Evolutionary conservation across 2,329 filamentous ascomycete species (phyloP), one percentile per base, ranked within the genome.

Genomic region (Pseudopithomyces chartarum): DNA sequence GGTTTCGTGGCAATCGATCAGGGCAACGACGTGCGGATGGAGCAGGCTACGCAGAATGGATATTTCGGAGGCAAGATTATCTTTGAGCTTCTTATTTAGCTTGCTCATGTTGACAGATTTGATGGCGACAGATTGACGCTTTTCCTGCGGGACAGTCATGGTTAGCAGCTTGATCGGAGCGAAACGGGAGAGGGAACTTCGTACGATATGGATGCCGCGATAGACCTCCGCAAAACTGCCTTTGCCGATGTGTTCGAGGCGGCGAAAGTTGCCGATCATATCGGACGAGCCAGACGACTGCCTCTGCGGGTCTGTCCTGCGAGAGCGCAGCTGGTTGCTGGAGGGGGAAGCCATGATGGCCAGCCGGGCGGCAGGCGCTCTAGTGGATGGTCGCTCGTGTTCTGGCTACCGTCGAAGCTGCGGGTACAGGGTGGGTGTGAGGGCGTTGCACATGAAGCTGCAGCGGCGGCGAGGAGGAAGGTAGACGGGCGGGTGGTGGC

Each of bases 211-310:
- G 67, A 88, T 87, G 62, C 91, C 92, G 74, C 90, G 87, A 76
- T 95, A 98, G 64, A 99, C 95, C 65, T 92, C 92, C 64, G 95
- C 95, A 81, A 98, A 99, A 81, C 95, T 98, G 61, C 95, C 95
- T 80, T 95, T 95, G 62, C 95, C 95, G 74, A 98, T 97, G 80
- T 97, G 91, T 66, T 90, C 88, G 67, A 92, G 86, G 70, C 94
- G 88, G 68, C 85, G 85, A 78, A 96, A 97, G 70, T 90, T 87
- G 65, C 92, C 91, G 68, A 95, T 83, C 44, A 78, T 64, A 54
- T 74, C 72, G 11, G 67, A 60, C 39, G 57, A 59, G 32, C 74
- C 66, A 67, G 73, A 64, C 69, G 75, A 49, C 65, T 76, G 69
- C 72, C 70, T 53, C 71, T 76, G 62, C 17, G 74, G 62, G 26